phyloP scores from a whole-genome alignment of 148 eudicot species.

The Linanthus parryae region DNA sequence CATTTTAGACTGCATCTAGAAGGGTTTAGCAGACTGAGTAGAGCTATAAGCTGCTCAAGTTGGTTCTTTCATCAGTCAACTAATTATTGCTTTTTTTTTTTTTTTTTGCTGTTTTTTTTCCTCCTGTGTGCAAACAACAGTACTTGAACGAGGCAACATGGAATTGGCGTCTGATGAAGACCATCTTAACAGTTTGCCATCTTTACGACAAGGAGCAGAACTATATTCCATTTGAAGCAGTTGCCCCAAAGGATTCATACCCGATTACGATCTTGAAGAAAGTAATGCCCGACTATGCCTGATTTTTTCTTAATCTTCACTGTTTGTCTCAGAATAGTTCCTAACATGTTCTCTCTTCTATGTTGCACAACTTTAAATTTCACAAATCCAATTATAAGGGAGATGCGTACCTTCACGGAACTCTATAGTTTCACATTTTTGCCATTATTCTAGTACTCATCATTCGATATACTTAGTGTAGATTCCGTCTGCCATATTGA shows the following conservation, averaged over 20 bases:
- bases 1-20: no score
- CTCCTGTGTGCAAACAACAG: conserved; percentile 26
- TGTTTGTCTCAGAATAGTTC: neutral
- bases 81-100: neutral
- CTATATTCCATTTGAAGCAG: conserved; percentile 58
- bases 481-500: no score
- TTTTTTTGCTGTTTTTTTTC: neutral
- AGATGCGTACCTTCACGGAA: conserved; percentile 15
- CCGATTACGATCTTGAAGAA: conserved; percentile 69
- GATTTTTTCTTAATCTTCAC: conserved; percentile 14
- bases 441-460: no score
- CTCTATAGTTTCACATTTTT: conserved; percentile 7
- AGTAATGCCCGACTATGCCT: conserved; percentile 81
- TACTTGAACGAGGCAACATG: conserved; percentile 88
- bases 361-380: neutral
- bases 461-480: no score
- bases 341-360: conserved; percentile 9
- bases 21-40: no score
- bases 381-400: conserved; percentile 3
- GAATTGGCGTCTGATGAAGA: conserved; percentile 96
- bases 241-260: conserved; percentile 66
- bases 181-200: conserved; percentile 85
- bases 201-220: conserved; percentile 60
- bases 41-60: no score
- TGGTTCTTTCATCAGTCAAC: no score